Conservation (phyloP, 163 green algal species). For the Chlamydomonas reinhardtii region DNA sequence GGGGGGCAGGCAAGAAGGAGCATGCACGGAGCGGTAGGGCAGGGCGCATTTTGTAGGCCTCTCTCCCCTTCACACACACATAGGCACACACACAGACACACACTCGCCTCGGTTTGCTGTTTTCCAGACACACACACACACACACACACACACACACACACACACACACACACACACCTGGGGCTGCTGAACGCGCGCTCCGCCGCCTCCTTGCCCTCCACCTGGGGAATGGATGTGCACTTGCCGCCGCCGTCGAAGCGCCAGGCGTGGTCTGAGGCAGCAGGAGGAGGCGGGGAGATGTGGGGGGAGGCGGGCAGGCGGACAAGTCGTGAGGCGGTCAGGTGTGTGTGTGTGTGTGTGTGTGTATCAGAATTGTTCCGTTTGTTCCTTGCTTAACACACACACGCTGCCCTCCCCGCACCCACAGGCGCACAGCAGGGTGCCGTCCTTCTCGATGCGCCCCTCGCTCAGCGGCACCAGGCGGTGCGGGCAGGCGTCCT, state of each 20-base stretch:
- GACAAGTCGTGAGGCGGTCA: background rate
- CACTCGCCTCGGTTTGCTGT: no score
- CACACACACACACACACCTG: background rate
- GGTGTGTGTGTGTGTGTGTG: no score
- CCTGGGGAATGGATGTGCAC: slow-evolving; percentile 60
- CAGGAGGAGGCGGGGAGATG: background rate
- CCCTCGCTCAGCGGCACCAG: slow-evolving; percentile 58
- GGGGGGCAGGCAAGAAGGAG: no score
- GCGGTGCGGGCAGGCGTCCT: slow-evolving; percentile 75
- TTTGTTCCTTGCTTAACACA: no score
- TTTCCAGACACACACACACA: no score
- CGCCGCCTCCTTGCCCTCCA: background rate
- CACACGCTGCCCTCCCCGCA: no score
- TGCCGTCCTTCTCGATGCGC: slow-evolving; percentile 55
- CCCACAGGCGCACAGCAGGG: slow-evolving; percentile 53
- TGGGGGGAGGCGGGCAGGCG: background rate
- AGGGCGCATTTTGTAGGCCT: no score
- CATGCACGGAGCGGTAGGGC: no score
- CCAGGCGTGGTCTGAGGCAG: slow-evolving; percentile 38
- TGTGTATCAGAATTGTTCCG: no score
- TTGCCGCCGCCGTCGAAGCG: slow-evolving; percentile 59
- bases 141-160: no score
- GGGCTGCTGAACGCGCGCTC: background rate
- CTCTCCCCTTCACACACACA: no score
- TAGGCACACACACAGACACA: no score